Evolutionary conservation across 2,329 filamentous ascomycete genomes (phyloP).

Genomic region (Capronia epimyces): DNA sequence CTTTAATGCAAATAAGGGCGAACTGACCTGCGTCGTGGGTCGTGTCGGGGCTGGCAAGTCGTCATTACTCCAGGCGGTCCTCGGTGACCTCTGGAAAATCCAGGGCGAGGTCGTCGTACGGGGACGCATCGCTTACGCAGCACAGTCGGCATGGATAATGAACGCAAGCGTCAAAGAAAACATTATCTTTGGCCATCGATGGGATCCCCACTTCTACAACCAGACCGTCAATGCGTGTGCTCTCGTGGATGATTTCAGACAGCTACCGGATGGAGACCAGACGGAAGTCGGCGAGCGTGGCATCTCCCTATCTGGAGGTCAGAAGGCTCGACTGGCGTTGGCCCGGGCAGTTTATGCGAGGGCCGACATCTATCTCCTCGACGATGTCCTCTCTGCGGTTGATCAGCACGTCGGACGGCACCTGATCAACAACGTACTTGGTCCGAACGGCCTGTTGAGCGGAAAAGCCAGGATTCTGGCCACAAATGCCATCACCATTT

Average conservation of each 20-base stretch:
- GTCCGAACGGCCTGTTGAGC: constrained; percentile 71
- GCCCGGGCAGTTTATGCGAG: constrained; percentile 92
- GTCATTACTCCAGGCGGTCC: constrained; percentile 77
- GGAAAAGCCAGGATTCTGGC: constrained; percentile 88
- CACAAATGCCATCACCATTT: constrained; percentile 88
- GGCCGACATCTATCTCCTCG: constrained; percentile 91
- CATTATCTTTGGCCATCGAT: constrained; percentile 91
- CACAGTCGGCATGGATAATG: constrained; percentile 93
- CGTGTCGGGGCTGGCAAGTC: constrained; percentile 95
- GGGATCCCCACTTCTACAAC: constrained; percentile 90
- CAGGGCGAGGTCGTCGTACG: constrained; percentile 76
- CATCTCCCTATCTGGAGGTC: constrained; percentile 90
- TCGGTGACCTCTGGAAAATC: constrained; percentile 88
- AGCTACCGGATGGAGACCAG: constrained; percentile 89
- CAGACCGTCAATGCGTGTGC: constrained; percentile 88
- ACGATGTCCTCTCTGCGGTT: constrained; percentile 93
- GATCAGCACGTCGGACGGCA: constrained; percentile 95
- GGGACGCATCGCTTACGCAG: constrained; percentile 82
- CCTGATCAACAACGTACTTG: constrained; percentile 89
- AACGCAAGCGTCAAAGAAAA: constrained; percentile 97
- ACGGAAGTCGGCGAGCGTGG: constrained; percentile 95
- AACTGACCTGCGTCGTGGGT: constrained; percentile 87
- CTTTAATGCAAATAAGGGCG: constrained; percentile 84
- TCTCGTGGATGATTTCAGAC: constrained; percentile 80
- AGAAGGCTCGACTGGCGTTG: constrained; percentile 88